phyloP scores from a whole-genome alignment of 306 rosid genomes.

The Pueraria montana region DNA sequence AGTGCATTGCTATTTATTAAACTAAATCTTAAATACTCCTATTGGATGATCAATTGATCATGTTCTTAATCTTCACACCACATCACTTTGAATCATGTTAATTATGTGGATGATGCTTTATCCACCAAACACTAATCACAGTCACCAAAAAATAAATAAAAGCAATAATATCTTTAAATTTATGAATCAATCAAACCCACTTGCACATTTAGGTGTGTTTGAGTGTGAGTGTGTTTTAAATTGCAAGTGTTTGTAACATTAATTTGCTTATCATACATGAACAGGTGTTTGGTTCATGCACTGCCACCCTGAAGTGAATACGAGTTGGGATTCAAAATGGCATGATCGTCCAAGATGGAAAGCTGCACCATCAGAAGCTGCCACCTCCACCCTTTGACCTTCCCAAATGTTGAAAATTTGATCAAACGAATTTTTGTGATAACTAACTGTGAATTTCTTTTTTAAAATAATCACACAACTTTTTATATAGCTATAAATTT shows the following conservation, averaged over 20 bases:
- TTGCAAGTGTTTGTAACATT: neutral
- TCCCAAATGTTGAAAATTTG: conserved; percentile 66
- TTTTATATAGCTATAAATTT: no score
- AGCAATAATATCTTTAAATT: no score
- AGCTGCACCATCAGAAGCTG: conserved; percentile 60
- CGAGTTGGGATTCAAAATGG: conserved; percentile 86
- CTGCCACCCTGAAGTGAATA: conserved; percentile 82
- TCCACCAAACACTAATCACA: neutral
- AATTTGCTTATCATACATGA: conserved; percentile 20
- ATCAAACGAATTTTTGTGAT: no score
- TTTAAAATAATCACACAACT: no score
- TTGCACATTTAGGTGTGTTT: neutral
- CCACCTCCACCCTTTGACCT: conserved; percentile 77
- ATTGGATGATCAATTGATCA: neutral
- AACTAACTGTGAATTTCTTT: no score
- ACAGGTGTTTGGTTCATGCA: conserved; percentile 88
- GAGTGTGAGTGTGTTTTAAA: neutral
- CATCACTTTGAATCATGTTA: neutral
- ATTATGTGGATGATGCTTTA: neutral
- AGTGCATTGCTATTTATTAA: neutral
- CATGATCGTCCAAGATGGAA: conserved; percentile 66
- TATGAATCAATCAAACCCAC: neutral
- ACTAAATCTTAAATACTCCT: neutral
- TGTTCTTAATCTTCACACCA: neutral
- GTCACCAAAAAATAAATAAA: neutral